phyloP scores from a whole-genome alignment of 73 alveolate genomes.

The Paramecium tetraurelia region DNA sequence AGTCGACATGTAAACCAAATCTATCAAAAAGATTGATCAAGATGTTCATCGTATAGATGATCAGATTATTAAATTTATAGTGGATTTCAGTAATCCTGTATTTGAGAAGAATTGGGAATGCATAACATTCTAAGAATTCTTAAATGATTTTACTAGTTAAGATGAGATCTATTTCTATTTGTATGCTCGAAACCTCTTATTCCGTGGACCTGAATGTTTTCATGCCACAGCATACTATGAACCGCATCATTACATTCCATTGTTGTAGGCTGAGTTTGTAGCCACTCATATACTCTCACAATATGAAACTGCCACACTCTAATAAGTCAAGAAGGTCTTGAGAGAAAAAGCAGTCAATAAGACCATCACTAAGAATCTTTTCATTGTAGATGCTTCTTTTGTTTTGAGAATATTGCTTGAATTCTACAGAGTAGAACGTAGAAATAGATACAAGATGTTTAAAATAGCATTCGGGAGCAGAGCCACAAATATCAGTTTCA shows the following conservation, averaged over 20 bases:
- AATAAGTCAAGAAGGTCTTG: constrained; percentile 22
- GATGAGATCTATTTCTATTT: constrained; percentile 40
- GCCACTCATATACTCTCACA: neutral
- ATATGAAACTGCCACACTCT: constrained; percentile 15
- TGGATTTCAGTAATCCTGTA: constrained; percentile 37
- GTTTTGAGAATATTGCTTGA: constrained; percentile 13
- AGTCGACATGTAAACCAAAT: neutral
- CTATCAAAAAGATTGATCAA: neutral
- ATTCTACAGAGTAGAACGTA: constrained; percentile 35
- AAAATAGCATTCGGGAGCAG: constrained; percentile 42
- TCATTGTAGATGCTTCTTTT: neutral
- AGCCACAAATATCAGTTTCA: constrained; percentile 2
- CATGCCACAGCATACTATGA: neutral
- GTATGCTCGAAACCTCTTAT: constrained; percentile 4
- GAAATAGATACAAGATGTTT: constrained; percentile 44
- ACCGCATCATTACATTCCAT: constrained; percentile 23
- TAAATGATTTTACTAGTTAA: constrained; percentile 13
- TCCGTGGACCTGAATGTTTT: constrained; percentile 27
- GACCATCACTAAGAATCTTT: neutral
- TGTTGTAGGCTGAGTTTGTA: constrained; percentile 35
- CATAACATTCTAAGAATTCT: constrained; percentile 23
- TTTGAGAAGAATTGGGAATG: constrained; percentile 44
- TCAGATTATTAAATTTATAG: neutral
- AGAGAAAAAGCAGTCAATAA: constrained; percentile 44
- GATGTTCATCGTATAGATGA: constrained; percentile 24